phyloP scores from a whole-genome alignment of 1,284 basidiomycete species.

The Sporisorium sorghi region DNA sequence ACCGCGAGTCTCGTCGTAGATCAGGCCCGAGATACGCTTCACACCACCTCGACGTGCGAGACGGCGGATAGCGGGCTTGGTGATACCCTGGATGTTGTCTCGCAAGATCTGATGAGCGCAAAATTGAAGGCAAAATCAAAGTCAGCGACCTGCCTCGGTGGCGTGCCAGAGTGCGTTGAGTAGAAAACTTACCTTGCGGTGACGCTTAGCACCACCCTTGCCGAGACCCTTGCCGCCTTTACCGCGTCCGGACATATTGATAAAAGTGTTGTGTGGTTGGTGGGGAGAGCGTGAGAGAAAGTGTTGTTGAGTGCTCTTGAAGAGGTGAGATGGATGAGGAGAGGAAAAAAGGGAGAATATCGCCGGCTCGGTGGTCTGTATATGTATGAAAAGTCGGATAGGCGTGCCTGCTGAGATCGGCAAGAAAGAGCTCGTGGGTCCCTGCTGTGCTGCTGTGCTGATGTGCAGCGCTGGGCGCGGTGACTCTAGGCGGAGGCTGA shows the following conservation, averaged over 20 bases:
- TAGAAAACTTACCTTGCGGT: constrained; percentile 65
- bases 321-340: constrained; percentile 46
- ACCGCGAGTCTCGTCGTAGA: constrained; percentile 93
- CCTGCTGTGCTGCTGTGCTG: not conserved
- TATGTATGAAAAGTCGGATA: constrained; percentile 53
- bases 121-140: not conserved
- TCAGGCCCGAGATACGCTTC: constrained; percentile 79
- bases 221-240: constrained; percentile 70
- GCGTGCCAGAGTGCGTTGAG: not conserved
- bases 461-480: not conserved
- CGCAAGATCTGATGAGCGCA: constrained; percentile 61
- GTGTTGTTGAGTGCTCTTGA: constrained; percentile 33
- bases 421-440: constrained; percentile 18
- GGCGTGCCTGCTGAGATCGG: constrained; percentile 30
- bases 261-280: constrained; percentile 35
- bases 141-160: constrained; percentile 23
- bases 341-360: constrained; percentile 35
- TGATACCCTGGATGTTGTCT: constrained; percentile 75
- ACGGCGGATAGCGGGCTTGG: constrained; percentile 93
- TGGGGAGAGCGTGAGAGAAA: constrained; percentile 24
- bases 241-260: constrained; percentile 67
- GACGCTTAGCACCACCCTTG: constrained; percentile 70
- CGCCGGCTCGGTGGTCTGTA: constrained; percentile 37
- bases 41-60: constrained; percentile 86
- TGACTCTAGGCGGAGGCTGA: constrained; percentile 1